Conservation (phyloP, 2,329 filamentous ascomycete genomes). For the Zasmidium citrigriseum region DNA sequence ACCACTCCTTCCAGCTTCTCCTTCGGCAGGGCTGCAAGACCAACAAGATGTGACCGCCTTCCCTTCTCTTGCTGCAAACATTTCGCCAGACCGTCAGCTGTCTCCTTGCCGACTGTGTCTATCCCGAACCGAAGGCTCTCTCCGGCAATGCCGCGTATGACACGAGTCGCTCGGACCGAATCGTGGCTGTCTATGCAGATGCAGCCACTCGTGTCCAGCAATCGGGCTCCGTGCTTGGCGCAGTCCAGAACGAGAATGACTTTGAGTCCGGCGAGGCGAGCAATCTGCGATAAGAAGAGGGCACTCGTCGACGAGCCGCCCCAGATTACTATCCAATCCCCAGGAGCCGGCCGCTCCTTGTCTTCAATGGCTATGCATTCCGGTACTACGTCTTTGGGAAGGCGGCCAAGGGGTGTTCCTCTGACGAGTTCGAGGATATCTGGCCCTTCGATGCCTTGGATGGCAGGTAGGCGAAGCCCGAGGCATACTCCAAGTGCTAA, state of each 20-base stretch:
- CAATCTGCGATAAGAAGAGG: slow-evolving; percentile 45
- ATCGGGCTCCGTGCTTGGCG: slow-evolving; percentile 21
- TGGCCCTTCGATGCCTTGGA: slow-evolving; percentile 9
- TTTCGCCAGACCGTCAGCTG: slow-evolving; percentile 16
- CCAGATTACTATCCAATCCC: slow-evolving; percentile 39
- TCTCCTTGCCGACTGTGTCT: slow-evolving; percentile 24
- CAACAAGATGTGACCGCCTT: slow-evolving; percentile 55
- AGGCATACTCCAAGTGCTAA: slow-evolving; percentile 48
- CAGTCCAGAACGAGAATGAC: slow-evolving; percentile 54
- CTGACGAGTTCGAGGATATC: slow-evolving; percentile 27
- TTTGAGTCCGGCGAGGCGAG: slow-evolving; percentile 35
- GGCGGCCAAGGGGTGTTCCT: slow-evolving; percentile 40
- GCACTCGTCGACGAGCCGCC: slow-evolving; percentile 46
- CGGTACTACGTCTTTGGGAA: slow-evolving; percentile 21
- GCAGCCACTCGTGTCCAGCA: slow-evolving; percentile 18
- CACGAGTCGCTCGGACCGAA: slow-evolving; percentile 13
- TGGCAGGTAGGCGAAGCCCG: slow-evolving; percentile 31
- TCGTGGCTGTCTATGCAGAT: slow-evolving; percentile 22
- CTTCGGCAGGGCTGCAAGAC: slow-evolving; percentile 67
- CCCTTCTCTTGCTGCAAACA: neutral
- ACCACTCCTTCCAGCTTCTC: slow-evolving; percentile 46
- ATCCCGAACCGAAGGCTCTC: slow-evolving; percentile 15
- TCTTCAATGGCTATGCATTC: slow-evolving; percentile 34
- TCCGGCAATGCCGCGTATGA: slow-evolving; percentile 17
- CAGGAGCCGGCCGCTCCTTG: slow-evolving; percentile 9